These are phyloP conservation scores for Pseudozyma thailandica DNA, from an alignment of 1,284 basidiomycete species.

Conservation along the genomic window DNA sequence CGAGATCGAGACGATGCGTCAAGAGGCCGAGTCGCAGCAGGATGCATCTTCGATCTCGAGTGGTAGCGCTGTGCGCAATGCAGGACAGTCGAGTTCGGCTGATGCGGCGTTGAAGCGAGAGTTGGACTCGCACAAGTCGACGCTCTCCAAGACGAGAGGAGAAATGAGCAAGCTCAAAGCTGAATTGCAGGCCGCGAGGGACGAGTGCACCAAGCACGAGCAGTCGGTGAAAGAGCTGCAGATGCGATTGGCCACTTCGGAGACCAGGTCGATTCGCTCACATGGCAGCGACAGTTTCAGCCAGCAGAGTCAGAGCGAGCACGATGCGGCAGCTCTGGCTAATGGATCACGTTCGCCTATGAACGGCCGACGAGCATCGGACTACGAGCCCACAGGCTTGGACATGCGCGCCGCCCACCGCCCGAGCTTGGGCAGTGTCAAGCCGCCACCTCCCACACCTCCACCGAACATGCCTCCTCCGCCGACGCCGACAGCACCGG, in stretches of 20 bases:
- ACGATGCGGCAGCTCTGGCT: conserved; percentile 22
- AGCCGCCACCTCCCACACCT: conserved; percentile 86
- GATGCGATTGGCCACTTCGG: conserved; percentile 45
- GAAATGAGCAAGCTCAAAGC: conserved; percentile 71
- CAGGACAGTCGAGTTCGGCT: conserved; percentile 9
- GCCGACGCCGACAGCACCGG: conserved; percentile 39
- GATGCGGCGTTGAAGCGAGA: conserved; percentile 69
- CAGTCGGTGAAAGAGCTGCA: conserved; percentile 51
- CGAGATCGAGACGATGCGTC: conserved; percentile 58
- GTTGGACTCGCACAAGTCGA: conserved; percentile 79
- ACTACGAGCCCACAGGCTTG: conserved; percentile 24
- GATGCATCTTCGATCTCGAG: conserved; percentile 13
- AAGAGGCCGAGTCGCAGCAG: conserved; percentile 33
- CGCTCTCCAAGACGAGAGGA: conserved; percentile 72
- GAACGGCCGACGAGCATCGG: conserved; percentile 15
- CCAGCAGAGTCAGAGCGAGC: conserved; percentile 35
- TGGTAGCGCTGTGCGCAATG: conserved; percentile 7
- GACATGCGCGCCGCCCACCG: conserved; percentile 30
- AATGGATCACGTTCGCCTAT: conserved; percentile 43
- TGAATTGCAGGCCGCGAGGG: conserved; percentile 79
- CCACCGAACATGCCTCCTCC: conserved; percentile 88
- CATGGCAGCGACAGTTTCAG: conserved; percentile 43
- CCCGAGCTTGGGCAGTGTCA: conserved; percentile 69
- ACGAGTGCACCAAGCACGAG: conserved; percentile 74
- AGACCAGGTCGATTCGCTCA: conserved; percentile 51